A percentile compares a stretch with the other conserved stretches of the same genome.
phyloP scores from a whole-genome alignment of 441 rosid genomes.

The Populus tomentosa region DNA sequence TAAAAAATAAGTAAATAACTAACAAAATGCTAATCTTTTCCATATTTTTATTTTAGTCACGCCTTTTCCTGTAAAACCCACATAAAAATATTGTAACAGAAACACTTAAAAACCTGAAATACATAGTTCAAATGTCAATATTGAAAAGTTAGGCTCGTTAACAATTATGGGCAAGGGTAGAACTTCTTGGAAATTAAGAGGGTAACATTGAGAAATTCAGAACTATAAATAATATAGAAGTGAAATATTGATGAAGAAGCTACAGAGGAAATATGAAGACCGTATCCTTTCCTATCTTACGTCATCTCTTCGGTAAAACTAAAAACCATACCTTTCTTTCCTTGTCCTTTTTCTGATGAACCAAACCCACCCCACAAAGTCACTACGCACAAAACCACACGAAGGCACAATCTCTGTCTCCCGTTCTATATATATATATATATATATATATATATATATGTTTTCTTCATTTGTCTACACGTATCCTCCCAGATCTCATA shows the following conservation, averaged over 20 bases:
- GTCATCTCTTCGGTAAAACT: not conserved
- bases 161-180: not conserved
- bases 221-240: too few species aligned
- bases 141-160: too few species aligned
- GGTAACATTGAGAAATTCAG: not conserved
- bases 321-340: not conserved
- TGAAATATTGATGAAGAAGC: not conserved
- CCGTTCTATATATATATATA: too few species aligned
- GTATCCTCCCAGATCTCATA: not conserved
- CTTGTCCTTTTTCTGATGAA: not conserved
- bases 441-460: too few species aligned
- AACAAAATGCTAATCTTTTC: too few species aligned
- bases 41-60: too few species aligned
- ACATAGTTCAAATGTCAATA: too few species aligned
- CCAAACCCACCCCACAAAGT: not conserved
- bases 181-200: not conserved
- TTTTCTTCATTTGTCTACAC: too few species aligned
- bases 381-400: not conserved
- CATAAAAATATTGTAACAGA: too few species aligned
- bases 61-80: too few species aligned
- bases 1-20: too few species aligned
- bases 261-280: not conserved
- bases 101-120: too few species aligned
- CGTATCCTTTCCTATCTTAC: not conserved
- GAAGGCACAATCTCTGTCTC: not conserved